These are phyloP conservation scores for Chytriomyces sp. DNA, from an alignment of 192 early-diverging fungal genomes.

Conservation along the genomic window DNA sequence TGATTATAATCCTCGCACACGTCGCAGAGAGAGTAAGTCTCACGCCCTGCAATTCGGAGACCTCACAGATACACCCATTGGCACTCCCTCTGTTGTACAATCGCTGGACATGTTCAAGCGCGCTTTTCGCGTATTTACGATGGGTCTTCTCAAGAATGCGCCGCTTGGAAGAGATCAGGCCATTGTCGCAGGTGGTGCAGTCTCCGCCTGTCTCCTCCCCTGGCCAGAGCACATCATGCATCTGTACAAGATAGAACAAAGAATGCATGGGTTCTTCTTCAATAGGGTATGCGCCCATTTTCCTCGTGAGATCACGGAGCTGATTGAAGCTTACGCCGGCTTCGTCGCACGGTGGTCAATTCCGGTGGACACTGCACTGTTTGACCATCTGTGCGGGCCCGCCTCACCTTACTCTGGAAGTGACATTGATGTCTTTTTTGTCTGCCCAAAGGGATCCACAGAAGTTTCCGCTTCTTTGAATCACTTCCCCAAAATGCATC, in stretches of 20 bases:
- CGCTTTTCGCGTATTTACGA: constrained; percentile 31
- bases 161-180: constrained; percentile 22
- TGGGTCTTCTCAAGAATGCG: constrained; percentile 21
- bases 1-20: not conserved
- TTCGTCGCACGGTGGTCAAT: not conserved
- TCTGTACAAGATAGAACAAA: constrained; percentile 15
- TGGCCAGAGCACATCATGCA: constrained; percentile 26
- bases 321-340: constrained; percentile 15
- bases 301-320: constrained; percentile 23
- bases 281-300: not conserved
- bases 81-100: constrained; percentile 19
- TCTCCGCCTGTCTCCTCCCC: constrained; percentile 32
- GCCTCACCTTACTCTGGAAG: constrained; percentile 3
- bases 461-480: constrained; percentile 6
- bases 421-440: constrained; percentile 33
- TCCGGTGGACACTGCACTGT: constrained; percentile 7
- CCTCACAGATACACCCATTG: constrained; percentile 10
- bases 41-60: not conserved
- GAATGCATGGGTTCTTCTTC: not conserved
- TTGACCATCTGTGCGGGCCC: constrained; percentile 17
- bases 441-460: constrained; percentile 12
- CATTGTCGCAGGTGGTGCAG: constrained; percentile 31
- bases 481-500: constrained; percentile 15
- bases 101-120: constrained; percentile 27
- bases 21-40: not conserved